Conservation (phyloP, 495 filamentous ascomycete genomes). For the Xanthoparmelia taractica region DNA sequence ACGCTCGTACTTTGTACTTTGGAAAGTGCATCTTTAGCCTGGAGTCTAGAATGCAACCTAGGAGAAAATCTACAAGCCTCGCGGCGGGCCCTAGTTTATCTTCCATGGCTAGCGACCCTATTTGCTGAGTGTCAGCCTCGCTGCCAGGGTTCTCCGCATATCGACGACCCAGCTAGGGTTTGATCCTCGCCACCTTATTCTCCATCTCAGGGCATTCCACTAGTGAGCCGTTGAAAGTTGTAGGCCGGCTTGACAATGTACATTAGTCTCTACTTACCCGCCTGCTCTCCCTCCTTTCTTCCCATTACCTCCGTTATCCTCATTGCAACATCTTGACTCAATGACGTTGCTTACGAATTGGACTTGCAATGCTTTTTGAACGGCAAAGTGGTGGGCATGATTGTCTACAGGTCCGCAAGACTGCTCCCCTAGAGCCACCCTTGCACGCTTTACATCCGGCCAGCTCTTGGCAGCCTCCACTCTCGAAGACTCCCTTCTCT, state of each 20-base stretch:
- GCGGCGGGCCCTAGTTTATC: constrained; percentile 6
- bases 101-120: constrained; percentile 11
- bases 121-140: constrained; percentile 8
- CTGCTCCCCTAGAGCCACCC: neutral
- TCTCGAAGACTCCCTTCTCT: neutral
- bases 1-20: neutral
- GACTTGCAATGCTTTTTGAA: constrained; percentile 19
- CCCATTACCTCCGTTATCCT: neutral
- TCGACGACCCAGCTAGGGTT: constrained; percentile 9
- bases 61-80: constrained; percentile 15
- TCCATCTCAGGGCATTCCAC: neutral
- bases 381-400: constrained; percentile 12
- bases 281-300: constrained; percentile 1
- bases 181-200: constrained; percentile 4
- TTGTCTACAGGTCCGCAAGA: constrained; percentile 2
- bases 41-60: neutral
- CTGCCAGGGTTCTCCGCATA: constrained; percentile 19
- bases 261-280: constrained; percentile 7
- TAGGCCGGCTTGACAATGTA: constrained; percentile 8
- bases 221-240: neutral
- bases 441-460: neutral
- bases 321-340: neutral
- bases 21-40: neutral
- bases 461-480: neutral
- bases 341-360: neutral